These are phyloP conservation scores for Helicostylum pulchrum DNA, from an alignment of 192 early-diverging fungal genomes.

Conservation along the genomic window DNA sequence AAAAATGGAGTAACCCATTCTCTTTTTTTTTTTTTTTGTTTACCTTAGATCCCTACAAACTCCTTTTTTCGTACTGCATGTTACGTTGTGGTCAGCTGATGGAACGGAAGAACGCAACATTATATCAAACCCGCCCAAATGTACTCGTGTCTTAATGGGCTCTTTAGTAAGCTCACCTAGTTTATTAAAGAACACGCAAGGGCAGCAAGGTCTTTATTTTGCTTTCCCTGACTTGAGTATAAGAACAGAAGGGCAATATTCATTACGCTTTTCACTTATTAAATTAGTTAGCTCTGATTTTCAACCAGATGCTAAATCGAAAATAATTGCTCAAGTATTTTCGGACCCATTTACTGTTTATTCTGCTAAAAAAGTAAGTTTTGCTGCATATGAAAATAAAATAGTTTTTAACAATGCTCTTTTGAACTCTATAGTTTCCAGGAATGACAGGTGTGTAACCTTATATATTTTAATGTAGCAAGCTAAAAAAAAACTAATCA, in stretches of 20 bases:
- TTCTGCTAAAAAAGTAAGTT: slow-evolving; percentile 65
- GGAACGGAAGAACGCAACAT: slow-evolving; percentile 52
- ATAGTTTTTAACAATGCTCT: background rate
- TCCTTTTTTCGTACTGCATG: slow-evolving; percentile 59
- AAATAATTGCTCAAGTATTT: slow-evolving; percentile 51
- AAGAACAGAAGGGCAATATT: slow-evolving; percentile 67
- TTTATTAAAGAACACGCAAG: slow-evolving; percentile 50
- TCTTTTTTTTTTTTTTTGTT: slow-evolving; percentile 8
- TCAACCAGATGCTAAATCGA: slow-evolving; percentile 27
- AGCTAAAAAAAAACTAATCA: background rate
- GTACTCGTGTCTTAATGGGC: slow-evolving; percentile 61
- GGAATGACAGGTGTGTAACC: slow-evolving; percentile 70
- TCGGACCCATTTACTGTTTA: slow-evolving; percentile 75
- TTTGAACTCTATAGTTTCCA: slow-evolving; percentile 49
- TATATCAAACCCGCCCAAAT: slow-evolving; percentile 59
- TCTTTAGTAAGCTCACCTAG: slow-evolving; percentile 59
- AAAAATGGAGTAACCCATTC: background rate
- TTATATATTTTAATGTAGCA: background rate
- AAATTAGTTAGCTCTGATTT: slow-evolving; percentile 49
- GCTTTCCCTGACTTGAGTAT: slow-evolving; percentile 76
- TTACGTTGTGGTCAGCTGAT: slow-evolving; percentile 60
- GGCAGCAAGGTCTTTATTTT: slow-evolving; percentile 70
- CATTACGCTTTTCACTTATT: slow-evolving; percentile 64
- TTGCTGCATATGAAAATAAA: background rate
- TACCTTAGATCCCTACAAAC: slow-evolving; percentile 38